phyloP scores from a whole-genome alignment of 2,329 filamentous ascomycete species.

The Fusarium tricinctum region DNA sequence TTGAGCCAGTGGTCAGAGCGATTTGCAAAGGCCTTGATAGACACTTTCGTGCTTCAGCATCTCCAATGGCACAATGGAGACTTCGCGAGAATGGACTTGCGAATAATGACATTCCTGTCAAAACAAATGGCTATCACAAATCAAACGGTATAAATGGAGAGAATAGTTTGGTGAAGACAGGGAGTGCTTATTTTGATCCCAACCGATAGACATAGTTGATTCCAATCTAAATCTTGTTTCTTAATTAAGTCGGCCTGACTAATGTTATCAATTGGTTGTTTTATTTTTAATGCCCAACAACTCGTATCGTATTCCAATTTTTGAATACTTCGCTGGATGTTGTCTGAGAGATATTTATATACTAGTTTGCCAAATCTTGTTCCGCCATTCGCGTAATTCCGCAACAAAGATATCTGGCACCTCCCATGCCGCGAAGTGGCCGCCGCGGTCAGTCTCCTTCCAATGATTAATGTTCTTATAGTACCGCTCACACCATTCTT shows the following conservation, averaged over 20 bases:
- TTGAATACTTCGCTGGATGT: no score
- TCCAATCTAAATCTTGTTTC: no score
- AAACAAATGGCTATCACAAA: background rate
- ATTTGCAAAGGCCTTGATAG: slow-evolving; percentile 37
- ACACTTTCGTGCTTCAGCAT: slow-evolving; percentile 27
- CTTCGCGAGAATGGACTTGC: slow-evolving; percentile 23
- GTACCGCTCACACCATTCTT: slow-evolving; percentile 12
- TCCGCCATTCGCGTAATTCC: slow-evolving; percentile 6
- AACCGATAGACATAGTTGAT: background rate
- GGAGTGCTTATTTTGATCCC: slow-evolving; percentile 17
- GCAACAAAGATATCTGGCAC: background rate
- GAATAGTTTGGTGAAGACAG: background rate
- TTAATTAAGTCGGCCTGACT: no score
- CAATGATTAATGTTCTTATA: slow-evolving; percentile 6
- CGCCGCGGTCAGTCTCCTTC: background rate
- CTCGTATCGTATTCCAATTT: no score
- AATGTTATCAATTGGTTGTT: no score
- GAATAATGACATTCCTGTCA: background rate
- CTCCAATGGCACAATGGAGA: slow-evolving; percentile 35
- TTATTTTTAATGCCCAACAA: no score
- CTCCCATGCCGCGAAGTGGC: slow-evolving; percentile 15
- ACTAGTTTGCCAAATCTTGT: background rate
- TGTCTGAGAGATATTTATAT: background rate
- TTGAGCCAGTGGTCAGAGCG: slow-evolving; percentile 36
- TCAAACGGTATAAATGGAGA: background rate